Evolutionary conservation across 2,329 filamentous ascomycete genomes (phyloP), one percentile per base, ranked within the genome.

Genomic region (Monilinia aucupariae): DNA sequence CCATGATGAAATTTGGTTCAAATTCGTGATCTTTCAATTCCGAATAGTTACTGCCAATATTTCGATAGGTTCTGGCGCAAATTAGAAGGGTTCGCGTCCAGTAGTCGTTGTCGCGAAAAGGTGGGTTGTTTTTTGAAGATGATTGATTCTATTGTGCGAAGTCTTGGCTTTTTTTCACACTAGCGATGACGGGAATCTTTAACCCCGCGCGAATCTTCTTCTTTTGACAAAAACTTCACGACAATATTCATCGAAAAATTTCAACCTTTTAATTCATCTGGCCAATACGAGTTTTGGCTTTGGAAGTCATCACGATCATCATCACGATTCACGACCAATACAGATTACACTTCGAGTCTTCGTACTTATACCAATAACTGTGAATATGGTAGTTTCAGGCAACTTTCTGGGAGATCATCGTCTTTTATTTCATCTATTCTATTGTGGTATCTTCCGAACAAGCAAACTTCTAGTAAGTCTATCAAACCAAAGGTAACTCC

Each of bases 1-100:
- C 82, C 84, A 87, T 86, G 70, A 74, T 83, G 69, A 66, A 62
- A 49, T 62, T 25, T 32, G 60, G 12, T 47, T 20, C 43, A 55
- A 41, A 39, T 49, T 61, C 41, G 39, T 61, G 59, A 39, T n/a
- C 43, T 43, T 25, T 22, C 32, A 37, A 39, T 60, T 45, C 8
- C 51, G 27, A 27, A 27, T 49, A 27, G 50, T 10, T 59, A n/a
- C 34, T 50, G 45, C 17, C 34, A 30, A 39, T 39, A 30, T 51
- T 62, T 62, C 43, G 20, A 41, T 45, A 49, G 17, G 53, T 43
- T 58, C 52, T 43, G 32, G 43, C 51, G 47, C 52, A 47, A 39
- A 50, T 32, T 41, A 41, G 37, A 32, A 54, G 15, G 25, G 62
- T 64, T 61, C 49, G 56, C 49, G 62, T 60, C 51, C 48, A 39